phyloP scores from a whole-genome alignment of 1,139 yeast species.

The Yamadazyma jaroonii region DNA sequence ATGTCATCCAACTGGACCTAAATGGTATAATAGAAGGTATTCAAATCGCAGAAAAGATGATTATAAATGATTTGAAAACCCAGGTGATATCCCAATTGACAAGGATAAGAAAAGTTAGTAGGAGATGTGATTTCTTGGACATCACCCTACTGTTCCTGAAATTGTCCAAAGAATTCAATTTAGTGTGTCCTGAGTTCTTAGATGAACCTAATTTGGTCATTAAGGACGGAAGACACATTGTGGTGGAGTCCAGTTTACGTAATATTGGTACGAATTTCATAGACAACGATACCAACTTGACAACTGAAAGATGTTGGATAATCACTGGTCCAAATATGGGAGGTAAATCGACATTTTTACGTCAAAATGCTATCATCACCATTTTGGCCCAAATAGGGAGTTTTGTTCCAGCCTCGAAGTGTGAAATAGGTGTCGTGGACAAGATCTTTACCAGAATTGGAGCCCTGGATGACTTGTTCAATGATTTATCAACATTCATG shows the following conservation, averaged over 20 bases:
- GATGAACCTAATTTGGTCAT: slow-evolving; percentile 39
- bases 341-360: slow-evolving; percentile 85
- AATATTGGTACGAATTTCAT: slow-evolving; percentile 52
- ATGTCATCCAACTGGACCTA: slow-evolving; percentile 24
- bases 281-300: slow-evolving; percentile 52
- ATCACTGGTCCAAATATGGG: slow-evolving; percentile 98
- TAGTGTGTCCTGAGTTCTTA: slow-evolving; percentile 66
- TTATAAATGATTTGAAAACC: slow-evolving; percentile 41
- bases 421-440: slow-evolving; percentile 78
- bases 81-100: slow-evolving; percentile 36
- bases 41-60: slow-evolving; percentile 39
- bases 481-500: slow-evolving; percentile 92
- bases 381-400: slow-evolving; percentile 89
- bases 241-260: slow-evolving; percentile 76
- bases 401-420: slow-evolving; percentile 77
- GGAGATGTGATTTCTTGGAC: slow-evolving; percentile 65
- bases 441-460: slow-evolving; percentile 86
- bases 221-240: slow-evolving; percentile 74
- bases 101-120: slow-evolving; percentile 44
- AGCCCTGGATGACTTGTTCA: slow-evolving; percentile 84
- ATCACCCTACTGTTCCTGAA: slow-evolving; percentile 70
- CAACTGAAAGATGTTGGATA: slow-evolving; percentile 49
- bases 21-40: slow-evolving; percentile 26
- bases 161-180: slow-evolving; percentile 60
- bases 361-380: slow-evolving; percentile 84